Evolutionary conservation across 2,329 filamentous ascomycete species (phyloP).

Genomic region (Arthrobotrys conoides): DNA sequence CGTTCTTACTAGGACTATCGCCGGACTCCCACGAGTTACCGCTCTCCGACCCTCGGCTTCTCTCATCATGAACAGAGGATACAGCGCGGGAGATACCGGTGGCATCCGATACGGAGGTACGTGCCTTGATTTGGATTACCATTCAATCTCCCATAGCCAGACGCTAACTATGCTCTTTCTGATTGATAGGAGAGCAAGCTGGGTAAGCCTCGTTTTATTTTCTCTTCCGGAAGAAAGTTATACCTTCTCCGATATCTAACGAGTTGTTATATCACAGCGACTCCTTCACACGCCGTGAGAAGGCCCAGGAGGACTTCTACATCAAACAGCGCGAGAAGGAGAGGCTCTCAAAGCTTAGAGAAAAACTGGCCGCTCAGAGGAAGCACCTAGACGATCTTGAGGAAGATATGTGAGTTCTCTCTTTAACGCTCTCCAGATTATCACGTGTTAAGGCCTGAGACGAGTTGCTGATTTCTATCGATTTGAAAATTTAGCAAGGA

Average conservation of each 20-base stretch:
- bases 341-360: slow-evolving; percentile 84
- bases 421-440: not conserved
- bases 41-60: slow-evolving; percentile 49
- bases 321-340: slow-evolving; percentile 89
- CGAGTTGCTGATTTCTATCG: not conserved
- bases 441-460: not conserved
- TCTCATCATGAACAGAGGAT: slow-evolving; percentile 55
- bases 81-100: slow-evolving; percentile 54
- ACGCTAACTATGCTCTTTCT: slow-evolving; percentile 15
- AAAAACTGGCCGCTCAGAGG: slow-evolving; percentile 81
- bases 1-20: slow-evolving; percentile 53
- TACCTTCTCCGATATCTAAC: slow-evolving; percentile 5
- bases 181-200: slow-evolving; percentile 41
- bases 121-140: not conserved
- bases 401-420: slow-evolving; percentile 45
- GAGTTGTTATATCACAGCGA: slow-evolving; percentile 73
- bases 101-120: slow-evolving; percentile 51
- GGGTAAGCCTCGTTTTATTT: slow-evolving; percentile 33
- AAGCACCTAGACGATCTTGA: slow-evolving; percentile 86
- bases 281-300: slow-evolving; percentile 91
- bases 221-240: not conserved
- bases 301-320: slow-evolving; percentile 85
- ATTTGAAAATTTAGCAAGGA: slow-evolving; percentile 39
- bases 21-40: slow-evolving; percentile 39
- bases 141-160: not conserved